These are phyloP conservation scores for Gaeumannomyces tritici DNA, from an alignment of 2,329 filamentous ascomycete species.

Conservation along the genomic window DNA sequence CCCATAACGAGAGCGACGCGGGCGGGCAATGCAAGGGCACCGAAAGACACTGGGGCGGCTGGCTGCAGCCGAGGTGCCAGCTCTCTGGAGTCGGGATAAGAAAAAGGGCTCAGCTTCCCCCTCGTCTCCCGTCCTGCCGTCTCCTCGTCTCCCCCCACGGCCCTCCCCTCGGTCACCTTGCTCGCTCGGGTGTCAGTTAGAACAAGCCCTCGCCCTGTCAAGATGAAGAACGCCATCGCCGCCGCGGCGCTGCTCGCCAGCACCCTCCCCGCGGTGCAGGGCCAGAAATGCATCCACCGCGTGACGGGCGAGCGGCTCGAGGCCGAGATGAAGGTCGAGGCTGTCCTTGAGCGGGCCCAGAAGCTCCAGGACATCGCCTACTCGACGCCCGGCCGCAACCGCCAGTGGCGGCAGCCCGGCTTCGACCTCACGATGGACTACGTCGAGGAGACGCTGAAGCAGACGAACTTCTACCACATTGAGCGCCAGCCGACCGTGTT, in stretches of 20 bases:
- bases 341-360: not conserved
- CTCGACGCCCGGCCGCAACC: constrained; percentile 3
- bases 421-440: constrained; percentile 4
- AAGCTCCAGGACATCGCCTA: constrained; percentile 3
- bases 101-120: too few relatives aligned
- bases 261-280: not conserved
- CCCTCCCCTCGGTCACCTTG: too few relatives aligned
- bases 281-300: constrained; percentile 2
- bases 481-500: constrained; percentile 1
- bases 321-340: not conserved
- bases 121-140: too few relatives aligned
- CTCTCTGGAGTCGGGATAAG: too few relatives aligned
- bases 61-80: too few relatives aligned
- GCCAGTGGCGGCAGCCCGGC: constrained; percentile 1
- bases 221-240: not conserved
- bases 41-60: not conserved
- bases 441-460: constrained; percentile 4
- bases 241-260: not conserved
- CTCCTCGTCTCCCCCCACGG: too few relatives aligned
- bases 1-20: not conserved
- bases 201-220: not conserved
- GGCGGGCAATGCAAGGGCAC: not conserved
- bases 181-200: too few relatives aligned
- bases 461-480: constrained; percentile 1
- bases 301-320: constrained; percentile 3